Conservation (phyloP, 1,139 yeast genomes). For the Taphrina confusa region DNA sequence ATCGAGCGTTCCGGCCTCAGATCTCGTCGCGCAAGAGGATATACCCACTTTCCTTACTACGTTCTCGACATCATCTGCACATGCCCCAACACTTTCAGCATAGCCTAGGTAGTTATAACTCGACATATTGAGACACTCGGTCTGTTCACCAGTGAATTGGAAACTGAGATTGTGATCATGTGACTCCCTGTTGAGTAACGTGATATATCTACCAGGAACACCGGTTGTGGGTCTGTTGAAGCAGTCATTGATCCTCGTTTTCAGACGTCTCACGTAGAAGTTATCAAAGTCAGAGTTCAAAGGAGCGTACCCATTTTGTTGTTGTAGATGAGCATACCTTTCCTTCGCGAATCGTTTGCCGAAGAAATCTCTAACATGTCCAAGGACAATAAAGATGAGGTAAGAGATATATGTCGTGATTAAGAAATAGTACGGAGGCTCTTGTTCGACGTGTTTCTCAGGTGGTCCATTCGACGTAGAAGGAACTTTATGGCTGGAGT, state of each 20-base stretch:
- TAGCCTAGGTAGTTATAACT: constrained; percentile 94
- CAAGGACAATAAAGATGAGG: constrained; percentile 76
- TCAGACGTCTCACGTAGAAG: constrained; percentile 88
- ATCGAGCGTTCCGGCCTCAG: constrained; percentile 72
- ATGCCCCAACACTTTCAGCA: constrained; percentile 90
- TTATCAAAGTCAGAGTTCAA: constrained; percentile 93
- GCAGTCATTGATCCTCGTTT: constrained; percentile 87
- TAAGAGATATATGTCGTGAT: constrained; percentile 82
- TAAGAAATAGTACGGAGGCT: constrained; percentile 80
- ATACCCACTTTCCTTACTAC: constrained; percentile 70
- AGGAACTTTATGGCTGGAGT: constrained; percentile 39
- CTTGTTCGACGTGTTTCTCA: constrained; percentile 55
- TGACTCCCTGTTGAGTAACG: constrained; percentile 73
- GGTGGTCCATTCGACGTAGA: constrained; percentile 39
- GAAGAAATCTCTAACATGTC: constrained; percentile 85
- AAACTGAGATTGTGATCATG: constrained; percentile 61
- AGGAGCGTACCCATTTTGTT: constrained; percentile 90
- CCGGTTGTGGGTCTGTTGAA: constrained; percentile 95
- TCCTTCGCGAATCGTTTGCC: constrained; percentile 72
- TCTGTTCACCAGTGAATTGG: constrained; percentile 70
- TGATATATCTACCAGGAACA: constrained; percentile 90
- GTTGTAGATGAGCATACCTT: constrained; percentile 65
- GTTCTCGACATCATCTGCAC: constrained; percentile 76
- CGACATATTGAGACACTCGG: constrained; percentile 80
- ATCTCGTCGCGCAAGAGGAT: constrained; percentile 75